A percentile compares a stretch with the other conserved stretches of the same genome.
phyloP scores from a whole-genome alignment of 768 basidiomycete species.

The Suillus weaverae region DNA sequence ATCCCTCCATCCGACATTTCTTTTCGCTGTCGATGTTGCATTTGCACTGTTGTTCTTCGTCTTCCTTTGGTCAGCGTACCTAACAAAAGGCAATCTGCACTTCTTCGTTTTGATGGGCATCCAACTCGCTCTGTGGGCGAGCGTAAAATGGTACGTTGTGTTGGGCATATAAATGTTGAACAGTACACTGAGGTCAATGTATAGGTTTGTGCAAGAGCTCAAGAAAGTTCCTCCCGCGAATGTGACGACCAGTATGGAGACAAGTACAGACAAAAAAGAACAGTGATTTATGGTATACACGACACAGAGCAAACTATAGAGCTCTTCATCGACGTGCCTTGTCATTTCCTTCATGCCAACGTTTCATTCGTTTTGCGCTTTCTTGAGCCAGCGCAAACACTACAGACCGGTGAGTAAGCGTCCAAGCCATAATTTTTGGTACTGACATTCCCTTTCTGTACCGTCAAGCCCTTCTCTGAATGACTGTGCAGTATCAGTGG shows the following conservation, averaged over 20 bases:
- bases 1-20: conserved; percentile 69
- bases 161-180: conserved; percentile 2
- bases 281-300: conserved; percentile 17
- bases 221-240: conserved; percentile 34
- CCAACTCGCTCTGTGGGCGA: conserved; percentile 70
- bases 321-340: conserved; percentile 45
- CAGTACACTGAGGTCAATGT: conserved; percentile 12
- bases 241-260: conserved; percentile 7
- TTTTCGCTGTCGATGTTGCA: conserved; percentile 60
- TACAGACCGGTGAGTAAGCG: conserved; percentile 31
- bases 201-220: conserved; percentile 70
- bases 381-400: conserved; percentile 88
- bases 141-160: conserved; percentile 70
- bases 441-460: conserved; percentile 88
- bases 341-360: conserved; percentile 81
- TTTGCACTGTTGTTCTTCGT: conserved; percentile 60
- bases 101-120: conserved; percentile 66
- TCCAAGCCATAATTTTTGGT: conserved; percentile 15
- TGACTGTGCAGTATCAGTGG: conserved; percentile 61
- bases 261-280: conserved; percentile 24
- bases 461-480: conserved; percentile 92
- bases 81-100: conserved; percentile 68
- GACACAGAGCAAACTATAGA: neutral
- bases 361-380: conserved; percentile 71
- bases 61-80: conserved; percentile 54